A percentile compares a stretch with the other conserved stretches of the same genome.
Evolutionary conservation across 2,329 filamentous ascomycete species (phyloP).

Genomic region (Fusarium proliferatum): DNA sequence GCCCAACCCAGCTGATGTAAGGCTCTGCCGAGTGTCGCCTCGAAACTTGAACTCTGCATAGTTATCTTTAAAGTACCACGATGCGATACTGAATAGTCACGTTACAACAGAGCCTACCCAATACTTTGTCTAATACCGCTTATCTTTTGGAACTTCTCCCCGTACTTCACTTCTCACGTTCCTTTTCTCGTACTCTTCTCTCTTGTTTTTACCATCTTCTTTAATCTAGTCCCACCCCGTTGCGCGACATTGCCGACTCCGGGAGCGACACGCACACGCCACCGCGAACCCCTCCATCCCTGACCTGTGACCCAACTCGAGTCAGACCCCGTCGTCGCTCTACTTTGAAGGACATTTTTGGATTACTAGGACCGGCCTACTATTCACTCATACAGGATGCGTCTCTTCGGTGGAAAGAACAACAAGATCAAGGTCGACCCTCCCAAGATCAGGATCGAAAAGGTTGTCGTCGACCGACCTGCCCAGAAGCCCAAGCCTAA

Average conservation of each 20-base stretch:
- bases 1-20: constrained; percentile 33
- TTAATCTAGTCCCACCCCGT: constrained; percentile 37
- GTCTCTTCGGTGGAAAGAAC: constrained; percentile 56
- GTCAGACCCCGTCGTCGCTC: constrained; percentile 16
- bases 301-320: constrained; percentile 36
- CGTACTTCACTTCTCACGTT: constrained; percentile 13
- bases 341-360: neutral
- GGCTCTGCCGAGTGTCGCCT: constrained; percentile 24
- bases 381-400: constrained; percentile 45
- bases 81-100: constrained; percentile 40
- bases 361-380: constrained; percentile 16
- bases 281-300: constrained; percentile 47
- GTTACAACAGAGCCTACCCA: constrained; percentile 6
- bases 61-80: constrained; percentile 31
- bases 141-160: constrained; percentile 11
- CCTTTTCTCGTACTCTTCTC: constrained; percentile 30
- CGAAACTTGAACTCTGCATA: constrained; percentile 40
- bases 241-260: constrained; percentile 44
- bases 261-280: constrained; percentile 44
- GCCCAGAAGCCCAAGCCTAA: constrained; percentile 53
- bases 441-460: constrained; percentile 64
- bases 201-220: constrained; percentile 22
- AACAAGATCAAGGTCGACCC: constrained; percentile 64
- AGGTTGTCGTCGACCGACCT: constrained; percentile 58
- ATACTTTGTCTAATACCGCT: constrained; percentile 6